These are phyloP conservation scores for Debaryomyces sp. DNA, from an alignment of 1,139 yeast species.

Conservation along the genomic window DNA sequence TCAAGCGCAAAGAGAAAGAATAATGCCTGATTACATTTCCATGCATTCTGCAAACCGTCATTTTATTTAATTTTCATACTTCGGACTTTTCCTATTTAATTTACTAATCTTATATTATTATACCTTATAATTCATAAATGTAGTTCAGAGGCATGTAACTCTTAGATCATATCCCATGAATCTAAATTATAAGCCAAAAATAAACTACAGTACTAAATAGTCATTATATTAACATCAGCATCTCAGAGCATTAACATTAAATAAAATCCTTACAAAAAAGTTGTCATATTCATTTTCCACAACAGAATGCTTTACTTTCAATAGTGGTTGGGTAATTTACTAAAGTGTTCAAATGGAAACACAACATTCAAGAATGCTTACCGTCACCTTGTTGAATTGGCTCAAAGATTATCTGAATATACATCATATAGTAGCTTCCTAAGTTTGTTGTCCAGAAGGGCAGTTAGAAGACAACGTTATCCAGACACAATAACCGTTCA, in stretches of 20 bases:
- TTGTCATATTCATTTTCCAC: conserved; percentile 74
- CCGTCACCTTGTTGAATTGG: conserved; percentile 78
- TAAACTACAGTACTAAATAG: neutral
- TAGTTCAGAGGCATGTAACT: too few relatives aligned
- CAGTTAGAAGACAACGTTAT: conserved; percentile 69
- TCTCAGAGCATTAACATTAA: too few relatives aligned
- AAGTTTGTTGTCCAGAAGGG: conserved; percentile 73
- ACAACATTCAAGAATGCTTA: conserved; percentile 76
- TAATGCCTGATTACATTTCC: neutral
- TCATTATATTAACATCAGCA: too few relatives aligned
- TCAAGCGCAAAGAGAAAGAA: neutral
- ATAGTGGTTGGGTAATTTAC: conserved; percentile 83
- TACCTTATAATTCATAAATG: neutral
- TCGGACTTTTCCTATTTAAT: neutral
- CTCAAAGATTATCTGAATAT: conserved; percentile 63
- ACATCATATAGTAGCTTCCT: conserved; percentile 77
- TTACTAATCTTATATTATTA: neutral
- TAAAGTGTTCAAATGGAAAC: conserved; percentile 83
- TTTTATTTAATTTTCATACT: neutral
- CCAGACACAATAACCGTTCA: conserved; percentile 79
- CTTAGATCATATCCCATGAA: neutral
- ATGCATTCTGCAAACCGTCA: neutral
- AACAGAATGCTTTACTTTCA: conserved; percentile 77
- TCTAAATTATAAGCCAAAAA: neutral
- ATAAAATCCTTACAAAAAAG: conserved; percentile 20